Percentiles rank a stretch among this genome's conserved stretches.
These are phyloP conservation scores for Nemania sp. DNA, from an alignment of 2,329 filamentous ascomycete species.

Conservation along the genomic window DNA sequence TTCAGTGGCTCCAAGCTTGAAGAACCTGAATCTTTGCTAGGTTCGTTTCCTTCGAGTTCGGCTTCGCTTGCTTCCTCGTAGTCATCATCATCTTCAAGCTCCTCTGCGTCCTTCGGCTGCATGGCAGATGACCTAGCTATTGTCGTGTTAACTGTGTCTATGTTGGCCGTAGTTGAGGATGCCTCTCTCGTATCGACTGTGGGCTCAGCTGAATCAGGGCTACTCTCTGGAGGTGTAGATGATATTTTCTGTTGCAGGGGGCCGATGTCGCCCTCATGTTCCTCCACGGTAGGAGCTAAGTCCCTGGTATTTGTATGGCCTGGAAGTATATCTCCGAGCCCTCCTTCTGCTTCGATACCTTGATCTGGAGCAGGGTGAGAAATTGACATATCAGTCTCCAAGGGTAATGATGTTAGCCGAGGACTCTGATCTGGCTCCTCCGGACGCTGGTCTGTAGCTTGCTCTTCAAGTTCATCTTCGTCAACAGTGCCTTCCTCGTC, in stretches of 20 bases:
- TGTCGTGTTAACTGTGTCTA: neutral
- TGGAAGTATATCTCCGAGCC: neutral
- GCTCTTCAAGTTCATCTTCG: slow-evolving; percentile 18
- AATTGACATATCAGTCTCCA: neutral
- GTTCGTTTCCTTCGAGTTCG: slow-evolving; percentile 29
- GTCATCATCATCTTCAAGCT: slow-evolving; percentile 28
- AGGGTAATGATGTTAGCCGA: neutral
- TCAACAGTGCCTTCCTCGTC: slow-evolving; percentile 18
- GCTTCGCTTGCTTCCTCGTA: slow-evolving; percentile 15
- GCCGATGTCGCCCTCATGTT: neutral
- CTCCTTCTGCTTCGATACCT: neutral
- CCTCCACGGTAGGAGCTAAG: neutral
- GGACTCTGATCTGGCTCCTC: slow-evolving; percentile 8
- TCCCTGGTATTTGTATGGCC: neutral
- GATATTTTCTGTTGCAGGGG: neutral
- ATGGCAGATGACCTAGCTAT: slow-evolving; percentile 7
- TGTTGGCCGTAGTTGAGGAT: neutral
- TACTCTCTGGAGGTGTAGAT: neutral
- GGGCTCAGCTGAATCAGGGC: neutral
- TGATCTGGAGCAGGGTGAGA: neutral
- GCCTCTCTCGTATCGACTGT: neutral
- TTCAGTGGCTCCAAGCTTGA: slow-evolving; percentile 33
- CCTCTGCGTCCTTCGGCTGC: slow-evolving; percentile 19
- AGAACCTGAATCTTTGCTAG: slow-evolving; percentile 27
- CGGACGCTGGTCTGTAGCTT: neutral